Conservation (phyloP, 805 yeast species). For the Yarrowia sp. region DNA sequence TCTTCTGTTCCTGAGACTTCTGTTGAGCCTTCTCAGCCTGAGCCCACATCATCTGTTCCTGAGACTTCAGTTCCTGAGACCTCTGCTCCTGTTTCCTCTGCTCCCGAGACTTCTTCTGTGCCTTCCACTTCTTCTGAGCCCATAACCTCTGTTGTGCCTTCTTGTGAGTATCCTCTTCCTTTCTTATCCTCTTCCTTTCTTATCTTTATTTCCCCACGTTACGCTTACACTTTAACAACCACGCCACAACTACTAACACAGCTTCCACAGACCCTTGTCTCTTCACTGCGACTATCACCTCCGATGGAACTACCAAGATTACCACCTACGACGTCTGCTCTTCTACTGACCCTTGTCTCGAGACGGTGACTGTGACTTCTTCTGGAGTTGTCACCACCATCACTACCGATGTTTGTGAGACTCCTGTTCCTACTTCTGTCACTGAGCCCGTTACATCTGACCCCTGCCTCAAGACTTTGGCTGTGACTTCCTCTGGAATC, state of each 20-base stretch:
- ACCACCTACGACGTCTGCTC: background rate
- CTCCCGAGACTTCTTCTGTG: background rate
- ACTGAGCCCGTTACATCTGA: background rate
- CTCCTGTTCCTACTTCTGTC: background rate
- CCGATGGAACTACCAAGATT: background rate
- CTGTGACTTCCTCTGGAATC: background rate
- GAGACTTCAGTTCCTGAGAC: no score
- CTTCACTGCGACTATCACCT: background rate
- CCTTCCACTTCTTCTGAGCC: background rate
- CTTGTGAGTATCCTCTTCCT: no score
- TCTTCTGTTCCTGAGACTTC: background rate
- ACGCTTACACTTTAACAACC: no score
- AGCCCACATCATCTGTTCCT: no score
- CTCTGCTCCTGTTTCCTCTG: background rate
- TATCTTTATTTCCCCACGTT: no score
- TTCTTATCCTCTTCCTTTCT: no score
- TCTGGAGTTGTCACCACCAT: background rate
- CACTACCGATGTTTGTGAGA: background rate
- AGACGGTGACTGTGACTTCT: background rate
- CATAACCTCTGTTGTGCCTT: background rate
- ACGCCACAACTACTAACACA: no score
- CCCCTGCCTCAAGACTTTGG: background rate
- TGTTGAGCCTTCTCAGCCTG: no score
- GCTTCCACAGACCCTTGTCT: background rate
- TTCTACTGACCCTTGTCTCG: background rate